Evolutionary conservation across 441 rosid species (phyloP), one percentile per base, ranked within the genome.

Genomic region (Biscutella laevigata): DNA sequence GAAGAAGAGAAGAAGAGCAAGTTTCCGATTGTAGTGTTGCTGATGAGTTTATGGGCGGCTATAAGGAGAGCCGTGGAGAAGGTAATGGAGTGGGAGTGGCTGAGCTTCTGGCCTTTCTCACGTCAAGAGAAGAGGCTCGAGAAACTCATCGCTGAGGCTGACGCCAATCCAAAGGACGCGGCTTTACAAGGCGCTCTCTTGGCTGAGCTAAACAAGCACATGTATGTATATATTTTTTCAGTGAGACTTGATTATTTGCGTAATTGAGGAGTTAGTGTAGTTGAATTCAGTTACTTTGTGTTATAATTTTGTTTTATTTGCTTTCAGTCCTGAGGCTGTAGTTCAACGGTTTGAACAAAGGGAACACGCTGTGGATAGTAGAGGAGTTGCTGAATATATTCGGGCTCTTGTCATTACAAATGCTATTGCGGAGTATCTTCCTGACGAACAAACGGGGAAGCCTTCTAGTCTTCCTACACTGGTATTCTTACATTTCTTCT

Each of bases 301-400:
- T 33, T 61, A 5, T 49, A 19, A n/a, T 64, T 15, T 33, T 24
- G 16, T 15, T 19, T 41, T 25, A 2, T 14, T 52, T 53, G 21
- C 6, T 11, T 26, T 56, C 68, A 92, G 96, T 65, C 96, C 96
- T 1, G 96, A 88, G 74, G 72, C 94, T 41, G 95, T 86, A 9
- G 76, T 92, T 37, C 77, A 72, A 74, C 77, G 95, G 48, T 88
- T 88, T 35, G 98, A 88, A 41, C 88, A 75, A 66, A 84, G 92
- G 69, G 85, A 84, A 43, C 85, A 81, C 64, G 79, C 85, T 0
- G 84, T 78, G 13, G 96, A 86, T 41, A 88, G 96, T 57, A 75
- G 71, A 74, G 96, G 94, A 27, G 96, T 88, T 32, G 90, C 75
- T 4, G 98, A 92, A 40, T 92, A 92, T 73, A 77, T 92, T 29